phyloP scores from a whole-genome alignment of 176 grass and related monocot species.

The Zea luxurians region DNA sequence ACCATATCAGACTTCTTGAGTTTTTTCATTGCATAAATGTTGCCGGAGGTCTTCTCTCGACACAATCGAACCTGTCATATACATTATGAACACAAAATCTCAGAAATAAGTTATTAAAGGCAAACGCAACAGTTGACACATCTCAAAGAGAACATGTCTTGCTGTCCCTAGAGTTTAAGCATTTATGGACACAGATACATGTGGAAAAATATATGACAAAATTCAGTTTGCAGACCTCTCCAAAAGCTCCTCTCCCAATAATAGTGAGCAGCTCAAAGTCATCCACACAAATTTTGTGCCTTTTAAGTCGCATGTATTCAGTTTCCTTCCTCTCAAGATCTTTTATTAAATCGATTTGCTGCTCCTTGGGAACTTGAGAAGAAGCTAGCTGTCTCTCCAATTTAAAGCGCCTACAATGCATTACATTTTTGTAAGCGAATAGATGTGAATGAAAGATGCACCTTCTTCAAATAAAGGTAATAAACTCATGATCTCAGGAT shows the following conservation, averaged over 20 bases:
- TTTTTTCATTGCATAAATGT: conserved; percentile 99
- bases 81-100: conserved; percentile 21
- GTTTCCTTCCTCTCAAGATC: conserved; percentile 99
- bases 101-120: conserved; percentile 21
- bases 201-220: neutral
- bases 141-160: conserved; percentile 16
- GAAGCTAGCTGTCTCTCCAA: conserved; percentile 88
- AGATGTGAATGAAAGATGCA: conserved; percentile 3
- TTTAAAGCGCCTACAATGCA: conserved; percentile 68
- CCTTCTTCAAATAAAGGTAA: neutral
- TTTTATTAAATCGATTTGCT: conserved; percentile 90
- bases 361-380: conserved; percentile 88
- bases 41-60: conserved; percentile 80
- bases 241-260: conserved; percentile 99
- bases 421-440: conserved; percentile 34
- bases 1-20: conserved; percentile 99
- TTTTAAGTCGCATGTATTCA: conserved; percentile 95
- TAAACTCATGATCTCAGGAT: neutral
- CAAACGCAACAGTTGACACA: neutral
- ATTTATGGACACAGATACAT: conserved; percentile 24
- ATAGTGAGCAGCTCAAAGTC: conserved; percentile 98
- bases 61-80: conserved; percentile 82
- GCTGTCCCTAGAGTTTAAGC: conserved; percentile 12
- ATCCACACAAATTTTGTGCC: conserved; percentile 98
- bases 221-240: conserved; percentile 66